Percentiles rank a stretch among this genome's conserved stretches.
Evolutionary conservation across 352 stramenopile species (phyloP).

Genomic region (Elongisporangium anandrum): DNA sequence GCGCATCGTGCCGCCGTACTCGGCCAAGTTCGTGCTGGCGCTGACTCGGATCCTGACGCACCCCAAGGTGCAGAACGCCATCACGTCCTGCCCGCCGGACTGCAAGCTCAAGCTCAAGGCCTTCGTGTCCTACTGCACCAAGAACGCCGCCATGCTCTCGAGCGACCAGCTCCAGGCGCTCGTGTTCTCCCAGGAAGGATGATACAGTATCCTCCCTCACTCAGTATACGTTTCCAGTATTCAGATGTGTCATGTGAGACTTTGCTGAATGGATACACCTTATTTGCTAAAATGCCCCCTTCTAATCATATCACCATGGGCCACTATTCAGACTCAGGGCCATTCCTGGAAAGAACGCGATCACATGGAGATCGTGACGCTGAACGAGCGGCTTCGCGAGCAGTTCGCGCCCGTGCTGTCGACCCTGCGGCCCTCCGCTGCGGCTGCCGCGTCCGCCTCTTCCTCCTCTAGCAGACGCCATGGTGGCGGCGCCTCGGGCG

Average conservation of each 20-base stretch:
- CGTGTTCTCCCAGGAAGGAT: conserved; percentile 36
- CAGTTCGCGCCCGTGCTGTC: conserved; percentile 60
- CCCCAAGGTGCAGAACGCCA: conserved; percentile 79
- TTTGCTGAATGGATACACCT: not conserved
- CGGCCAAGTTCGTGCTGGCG: conserved; percentile 63
- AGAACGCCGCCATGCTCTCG: conserved; percentile 49
- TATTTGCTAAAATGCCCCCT: not conserved
- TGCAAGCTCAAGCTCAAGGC: conserved; percentile 68
- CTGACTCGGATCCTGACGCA: conserved; percentile 76
- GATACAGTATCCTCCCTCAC: not conserved
- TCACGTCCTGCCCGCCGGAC: conserved; percentile 75
- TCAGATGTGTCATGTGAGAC: conserved; percentile 1
- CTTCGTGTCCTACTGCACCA: conserved; percentile 69
- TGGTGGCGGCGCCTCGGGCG: not conserved
- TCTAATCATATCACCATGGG: not conserved
- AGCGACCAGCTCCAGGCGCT: conserved; percentile 66
- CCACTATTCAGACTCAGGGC: not conserved
- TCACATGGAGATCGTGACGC: conserved; percentile 50
- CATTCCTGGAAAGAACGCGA: not conserved
- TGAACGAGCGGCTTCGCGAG: conserved; percentile 64
- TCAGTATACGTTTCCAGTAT: conserved; percentile 6
- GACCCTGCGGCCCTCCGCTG: not conserved
- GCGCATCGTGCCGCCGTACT: conserved; percentile 73
- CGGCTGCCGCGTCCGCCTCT: not conserved
- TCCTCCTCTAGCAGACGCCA: not conserved